Conservation (phyloP, 2,329 filamentous ascomycete species). For the Cylindrodendrum hubeiense region DNA sequence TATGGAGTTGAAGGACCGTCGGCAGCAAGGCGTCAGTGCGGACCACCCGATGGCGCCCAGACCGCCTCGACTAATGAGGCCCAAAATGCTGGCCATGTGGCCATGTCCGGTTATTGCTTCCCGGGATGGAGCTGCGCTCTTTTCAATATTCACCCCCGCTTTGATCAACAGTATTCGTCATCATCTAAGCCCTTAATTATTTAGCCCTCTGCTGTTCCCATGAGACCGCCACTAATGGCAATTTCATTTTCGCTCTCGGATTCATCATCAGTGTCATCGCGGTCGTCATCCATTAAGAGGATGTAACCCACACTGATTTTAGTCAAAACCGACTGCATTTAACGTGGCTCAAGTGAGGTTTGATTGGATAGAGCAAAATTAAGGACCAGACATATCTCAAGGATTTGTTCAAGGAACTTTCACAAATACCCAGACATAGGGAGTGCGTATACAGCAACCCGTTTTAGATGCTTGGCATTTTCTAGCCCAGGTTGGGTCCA, state of each 20-base stretch:
- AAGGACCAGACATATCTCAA: too few relatives aligned
- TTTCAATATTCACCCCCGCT: conserved; percentile 6
- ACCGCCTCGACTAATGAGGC: neutral
- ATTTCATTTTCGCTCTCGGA: neutral
- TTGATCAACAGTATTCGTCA: conserved; percentile 17
- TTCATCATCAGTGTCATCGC: neutral
- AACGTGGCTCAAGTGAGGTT: neutral
- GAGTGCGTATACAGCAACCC: neutral
- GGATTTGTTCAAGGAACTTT: neutral
- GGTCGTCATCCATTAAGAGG: neutral
- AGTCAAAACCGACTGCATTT: neutral
- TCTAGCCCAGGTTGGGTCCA: neutral
- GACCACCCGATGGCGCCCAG: conserved; percentile 13
- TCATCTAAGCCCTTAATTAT: conserved; percentile 11
- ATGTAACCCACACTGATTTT: neutral
- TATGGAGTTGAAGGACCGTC: neutral
- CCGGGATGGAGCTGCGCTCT: neutral
- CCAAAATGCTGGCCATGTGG: neutral
- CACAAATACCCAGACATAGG: neutral
- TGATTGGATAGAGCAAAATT: too few relatives aligned
- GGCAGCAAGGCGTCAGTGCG: conserved; percentile 9
- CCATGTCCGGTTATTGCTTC: conserved; percentile 2
- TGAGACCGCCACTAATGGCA: neutral
- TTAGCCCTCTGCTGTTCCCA: neutral
- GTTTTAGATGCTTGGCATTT: neutral